Evolutionary conservation across 2,329 filamentous ascomycete species (phyloP), one percentile per base, ranked within the genome.

Genomic region (Apiospora rasikravindrae): DNA sequence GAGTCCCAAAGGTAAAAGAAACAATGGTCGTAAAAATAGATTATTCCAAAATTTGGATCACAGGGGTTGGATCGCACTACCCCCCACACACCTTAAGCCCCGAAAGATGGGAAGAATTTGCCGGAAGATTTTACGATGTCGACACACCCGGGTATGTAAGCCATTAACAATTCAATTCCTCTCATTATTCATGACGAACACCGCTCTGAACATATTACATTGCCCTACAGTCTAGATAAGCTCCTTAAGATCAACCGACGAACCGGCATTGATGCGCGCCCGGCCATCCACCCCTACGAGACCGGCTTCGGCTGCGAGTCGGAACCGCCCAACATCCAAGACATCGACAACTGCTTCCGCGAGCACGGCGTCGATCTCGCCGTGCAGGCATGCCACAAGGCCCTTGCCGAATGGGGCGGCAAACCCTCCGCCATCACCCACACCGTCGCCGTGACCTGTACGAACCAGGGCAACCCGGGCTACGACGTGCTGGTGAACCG

Each of bases 371-470:
- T 82, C 0, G 72, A 77, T 3, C 75, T 83, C 16, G 76, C 81
- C 0, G 75, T 76, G 1, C 70, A 75, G 2, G 82, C 82, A 1
- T 82, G 80, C 53, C 74, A 75, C 4, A 79, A 79, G 44, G 82
- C 81, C 4, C 73, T 83, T 47, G 37, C 69, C 0, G 82, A 83
- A 71, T 78, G 78, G 42, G 70, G 73, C 1, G 33, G 77, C 4
- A 45, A 49, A 16, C 68, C 75, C 6, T 44, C 71, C 1, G 78
- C 80, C 0, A 78, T 84, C 44, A 84, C 82, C 0, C 82, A 83
- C 70, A 76, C 79, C 19, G 77, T 84, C 11, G 81, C 79, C 49
- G 81, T 82, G 16, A 83, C 81, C 14, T 81, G 81, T 51, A 83
- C 82, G 13, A 78, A 78, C 29, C 77, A 80, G 40, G 79, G 80